These are phyloP conservation scores for Athelia sp. DNA, from an alignment of 1,284 basidiomycete species.

Conservation along the genomic window DNA sequence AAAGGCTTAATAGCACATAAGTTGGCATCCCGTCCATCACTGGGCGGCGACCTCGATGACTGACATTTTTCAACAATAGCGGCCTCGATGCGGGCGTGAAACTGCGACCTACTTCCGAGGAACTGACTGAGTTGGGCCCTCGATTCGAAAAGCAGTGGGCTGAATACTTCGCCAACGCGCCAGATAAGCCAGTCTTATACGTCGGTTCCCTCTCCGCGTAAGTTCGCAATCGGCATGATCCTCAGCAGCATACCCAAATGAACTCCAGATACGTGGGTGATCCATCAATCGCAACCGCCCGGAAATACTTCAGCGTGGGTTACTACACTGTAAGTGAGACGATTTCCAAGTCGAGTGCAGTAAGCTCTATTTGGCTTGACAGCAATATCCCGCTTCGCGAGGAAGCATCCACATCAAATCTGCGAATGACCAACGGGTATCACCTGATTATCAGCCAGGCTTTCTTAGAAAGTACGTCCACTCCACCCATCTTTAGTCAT, in stretches of 20 bases:
- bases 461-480: conserved; percentile 24
- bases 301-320: conserved; percentile 28
- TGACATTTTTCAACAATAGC: conserved; percentile 18
- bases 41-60: neutral
- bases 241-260: neutral
- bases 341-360: neutral
- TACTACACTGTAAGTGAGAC: conserved; percentile 23
- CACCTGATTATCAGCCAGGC: conserved; percentile 32
- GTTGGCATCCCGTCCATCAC: conserved; percentile 23
- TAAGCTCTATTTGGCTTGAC: neutral
- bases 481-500: neutral
- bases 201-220: conserved; percentile 28
- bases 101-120: conserved; percentile 37
- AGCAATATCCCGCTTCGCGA: conserved; percentile 35
- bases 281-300: conserved; percentile 13
- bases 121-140: conserved; percentile 38
- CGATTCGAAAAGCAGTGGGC: conserved; percentile 39
- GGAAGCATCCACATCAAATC: conserved; percentile 41
- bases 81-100: conserved; percentile 42
- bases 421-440: conserved; percentile 27
- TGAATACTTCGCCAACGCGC: conserved; percentile 33
- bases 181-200: conserved; percentile 44
- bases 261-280: conserved; percentile 22
- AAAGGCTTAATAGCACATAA: conserved; percentile 46
- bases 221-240: neutral